Evolutionary conservation across 495 filamentous ascomycete species (phyloP).

Genomic region (Penicillium canescens): DNA sequence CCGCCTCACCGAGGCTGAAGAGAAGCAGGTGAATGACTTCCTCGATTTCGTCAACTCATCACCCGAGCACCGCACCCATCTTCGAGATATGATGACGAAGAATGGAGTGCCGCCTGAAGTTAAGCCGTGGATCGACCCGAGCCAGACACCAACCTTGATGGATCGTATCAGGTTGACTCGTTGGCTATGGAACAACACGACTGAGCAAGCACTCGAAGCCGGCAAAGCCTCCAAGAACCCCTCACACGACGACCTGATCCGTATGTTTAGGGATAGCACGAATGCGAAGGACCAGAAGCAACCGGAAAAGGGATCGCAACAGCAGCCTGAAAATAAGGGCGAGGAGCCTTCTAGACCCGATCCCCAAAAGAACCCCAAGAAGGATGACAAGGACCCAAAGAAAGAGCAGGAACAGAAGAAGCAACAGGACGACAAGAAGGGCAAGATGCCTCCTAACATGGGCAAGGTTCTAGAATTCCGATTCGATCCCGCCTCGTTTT

Average conservation of each 20-base stretch:
- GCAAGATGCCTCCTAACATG: conserved; percentile 15
- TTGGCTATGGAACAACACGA: conserved; percentile 39
- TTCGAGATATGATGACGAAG: conserved; percentile 32
- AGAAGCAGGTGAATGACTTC: conserved; percentile 30
- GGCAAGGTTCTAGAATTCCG: conserved; percentile 48
- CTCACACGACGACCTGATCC: too few relatives aligned
- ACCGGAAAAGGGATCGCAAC: background rate
- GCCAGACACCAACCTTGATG: conserved; percentile 39
- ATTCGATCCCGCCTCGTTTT: conserved; percentile 55
- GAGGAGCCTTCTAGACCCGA: conserved; percentile 15
- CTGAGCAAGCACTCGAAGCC: conserved; percentile 32
- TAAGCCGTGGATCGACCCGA: conserved; percentile 30
- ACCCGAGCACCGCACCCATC: conserved; percentile 21
- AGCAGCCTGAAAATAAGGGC: conserved; percentile 39
- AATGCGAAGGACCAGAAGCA: background rate
- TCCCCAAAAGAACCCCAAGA: conserved; percentile 11
- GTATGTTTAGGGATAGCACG: background rate
- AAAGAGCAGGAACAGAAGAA: conserved; percentile 32
- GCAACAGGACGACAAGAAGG: conserved; percentile 32
- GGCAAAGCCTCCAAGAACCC: too few relatives aligned
- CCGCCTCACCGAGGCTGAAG: conserved; percentile 36
- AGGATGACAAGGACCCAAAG: conserved; percentile 26
- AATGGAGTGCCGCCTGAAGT: conserved; percentile 36
- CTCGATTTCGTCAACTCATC: too few relatives aligned
- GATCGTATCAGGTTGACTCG: conserved; percentile 36